Percentiles rank a stretch among this genome's conserved stretches.
Conservation (phyloP, 108 stramenopile species). For the Fistulifera pelliculosa region DNA sequence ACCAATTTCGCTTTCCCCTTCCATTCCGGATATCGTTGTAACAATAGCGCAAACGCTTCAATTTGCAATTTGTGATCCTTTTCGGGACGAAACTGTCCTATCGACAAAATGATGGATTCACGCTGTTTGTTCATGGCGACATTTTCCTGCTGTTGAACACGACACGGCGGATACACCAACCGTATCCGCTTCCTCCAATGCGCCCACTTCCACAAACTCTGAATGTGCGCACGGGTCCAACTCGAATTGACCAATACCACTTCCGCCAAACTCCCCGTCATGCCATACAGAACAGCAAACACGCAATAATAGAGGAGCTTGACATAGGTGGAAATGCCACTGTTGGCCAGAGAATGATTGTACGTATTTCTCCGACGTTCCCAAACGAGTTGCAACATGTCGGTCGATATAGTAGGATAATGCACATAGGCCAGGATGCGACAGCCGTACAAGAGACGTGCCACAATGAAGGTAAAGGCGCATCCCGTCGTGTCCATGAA, state of each 20-base stretch:
- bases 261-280: conserved; percentile 68
- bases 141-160: conserved; percentile 22
- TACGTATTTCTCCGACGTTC: conserved; percentile 58
- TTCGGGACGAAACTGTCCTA: conserved; percentile 99
- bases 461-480: conserved; percentile 89
- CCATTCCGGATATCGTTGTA: conserved; percentile 14
- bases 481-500: conserved; percentile 95
- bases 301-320: conserved; percentile 87
- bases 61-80: conserved; percentile 94
- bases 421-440: conserved; percentile 89
- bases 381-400: conserved; percentile 89
- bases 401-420: conserved; percentile 96
- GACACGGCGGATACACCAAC: conserved; percentile 89
- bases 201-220: conserved; percentile 50
- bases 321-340: conserved; percentile 37
- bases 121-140: too few species aligned
- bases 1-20: conserved; percentile 44
- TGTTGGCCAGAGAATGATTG: conserved; percentile 68
- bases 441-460: conserved; percentile 42
- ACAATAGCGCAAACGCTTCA: conserved; percentile 37
- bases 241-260: conserved; percentile 91
- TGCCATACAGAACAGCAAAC: conserved; percentile 80
- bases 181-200: conserved; percentile 21
- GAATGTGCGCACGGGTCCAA: conserved; percentile 90
- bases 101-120: conserved; percentile 65